Evolutionary conservation across 1,284 basidiomycete genomes (phyloP).

Genomic region (Ceratobasidium sp.): DNA sequence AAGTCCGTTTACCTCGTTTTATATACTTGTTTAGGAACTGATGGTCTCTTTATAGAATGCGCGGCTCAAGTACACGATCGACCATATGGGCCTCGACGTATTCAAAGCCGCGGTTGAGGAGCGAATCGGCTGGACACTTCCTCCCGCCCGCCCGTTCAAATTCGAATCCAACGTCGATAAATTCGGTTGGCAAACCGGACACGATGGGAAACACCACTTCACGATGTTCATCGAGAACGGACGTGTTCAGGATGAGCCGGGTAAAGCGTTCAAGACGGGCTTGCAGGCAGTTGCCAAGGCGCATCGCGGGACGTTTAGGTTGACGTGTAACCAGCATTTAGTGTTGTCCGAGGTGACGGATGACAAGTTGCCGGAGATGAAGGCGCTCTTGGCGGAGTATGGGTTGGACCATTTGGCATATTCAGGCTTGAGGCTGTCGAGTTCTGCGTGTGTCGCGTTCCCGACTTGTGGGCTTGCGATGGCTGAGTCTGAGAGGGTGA

Average conservation of each 20-base stretch:
- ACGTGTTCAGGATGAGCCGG: slow-evolving; percentile 92
- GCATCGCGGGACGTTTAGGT: slow-evolving; percentile 92
- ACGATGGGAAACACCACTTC: slow-evolving; percentile 92
- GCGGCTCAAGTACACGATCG: slow-evolving; percentile 96
- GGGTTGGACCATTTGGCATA: slow-evolving; percentile 90
- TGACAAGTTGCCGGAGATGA: slow-evolving; percentile 80
- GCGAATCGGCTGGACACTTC: slow-evolving; percentile 83
- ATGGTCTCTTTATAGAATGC: slow-evolving; percentile 70
- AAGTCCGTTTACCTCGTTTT: slow-evolving; percentile 59
- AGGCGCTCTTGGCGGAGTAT: slow-evolving; percentile 83
- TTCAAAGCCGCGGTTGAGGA: slow-evolving; percentile 94
- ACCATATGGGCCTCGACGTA: slow-evolving; percentile 86
- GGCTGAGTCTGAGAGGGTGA: slow-evolving; percentile 90
- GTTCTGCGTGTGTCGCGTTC: slow-evolving; percentile 96
- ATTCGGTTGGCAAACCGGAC: slow-evolving; percentile 91
- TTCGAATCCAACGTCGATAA: slow-evolving; percentile 94
- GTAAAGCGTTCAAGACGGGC: slow-evolving; percentile 91
- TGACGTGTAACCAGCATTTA: slow-evolving; percentile 96
- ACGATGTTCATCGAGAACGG: slow-evolving; percentile 98
- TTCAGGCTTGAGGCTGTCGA: slow-evolving; percentile 83
- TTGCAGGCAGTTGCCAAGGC: slow-evolving; percentile 91
- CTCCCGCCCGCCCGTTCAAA: slow-evolving; percentile 76
- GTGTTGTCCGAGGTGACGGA: slow-evolving; percentile 86
- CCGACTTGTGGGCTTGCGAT: slow-evolving; percentile 96
- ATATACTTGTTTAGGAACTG: not conserved